Base-by-base conservation (phyloP, 1,284 basidiomycete genomes). In the Malassezia cuniculi region DNA sequence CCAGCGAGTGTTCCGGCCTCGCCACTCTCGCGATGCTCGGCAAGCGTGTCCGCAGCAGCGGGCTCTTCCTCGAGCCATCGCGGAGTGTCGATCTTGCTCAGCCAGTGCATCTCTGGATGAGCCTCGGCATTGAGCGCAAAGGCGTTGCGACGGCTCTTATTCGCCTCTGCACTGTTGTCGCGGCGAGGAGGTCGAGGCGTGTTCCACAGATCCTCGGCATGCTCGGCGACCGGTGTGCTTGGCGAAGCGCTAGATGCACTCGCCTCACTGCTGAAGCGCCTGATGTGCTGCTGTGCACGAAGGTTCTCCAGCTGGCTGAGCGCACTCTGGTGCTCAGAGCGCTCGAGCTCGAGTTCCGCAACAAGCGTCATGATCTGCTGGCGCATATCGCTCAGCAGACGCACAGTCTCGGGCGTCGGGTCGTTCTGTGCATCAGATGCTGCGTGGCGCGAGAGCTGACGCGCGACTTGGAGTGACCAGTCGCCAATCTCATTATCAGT, bases 351-450 rank as follows among this genome's bases (percentile, higher is more conserved):
- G 5, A 66, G 53, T n/a, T 48, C 54, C 22, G 54, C 55, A 15
- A 58, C 58, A 10, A 66, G 45, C 31, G 54, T 62, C 35, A 66
- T 54, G 47, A 65, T 66, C 50, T 66, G 63, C 50, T 66, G 58
- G 7, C 61, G 54, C 61, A 66, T 63, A 18, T 65, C 54, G 1
- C 48, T 45, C n/a, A 66, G 51, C 31, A 66, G 44, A 42, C 56
- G 52, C 16, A 61, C 51, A 20, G 63, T 55, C 39, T 57, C 50
- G 5, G 55, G 54, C 12, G 52, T 38, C 2, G 45, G 46, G 20
- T 52, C 55, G 12, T 16, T 17, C 6, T 24, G 17, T 3, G 21
- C 24, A 10, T 36, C 27, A 12, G 21, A 10, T 9, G 42, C 32
- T 25, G 32, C 27, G 19, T 45, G 42, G 31, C 39, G 39, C 3